Evolutionary conservation across 2,329 filamentous ascomycete genomes (phyloP), one percentile per base, ranked within the genome.

Genomic region (Ophiostoma montium): DNA sequence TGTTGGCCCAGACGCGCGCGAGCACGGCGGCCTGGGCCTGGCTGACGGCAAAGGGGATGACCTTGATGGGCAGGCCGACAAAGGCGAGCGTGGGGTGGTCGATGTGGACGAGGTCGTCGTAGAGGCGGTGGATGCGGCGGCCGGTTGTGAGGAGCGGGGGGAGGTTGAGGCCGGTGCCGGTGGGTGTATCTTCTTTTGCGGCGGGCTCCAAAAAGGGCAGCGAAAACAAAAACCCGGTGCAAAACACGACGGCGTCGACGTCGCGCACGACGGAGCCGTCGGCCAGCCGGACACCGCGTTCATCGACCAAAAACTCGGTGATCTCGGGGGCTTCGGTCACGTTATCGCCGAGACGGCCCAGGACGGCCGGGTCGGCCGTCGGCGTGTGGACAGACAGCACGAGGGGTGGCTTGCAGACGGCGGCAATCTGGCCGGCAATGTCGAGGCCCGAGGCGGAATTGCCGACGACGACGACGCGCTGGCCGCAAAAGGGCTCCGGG

Each of bases 141-240:
- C 89, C 89, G 49, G 75, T 80, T 49, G 89, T 71, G 2, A 87
- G 61, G 0, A 76, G 69, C 10, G 61, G 64, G 13, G 19, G 33
- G n/a, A 50, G 44, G 3, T 18, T 43, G 75, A 55, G 11, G 44
- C n/a, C n/a, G n/a, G n/a, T n/a, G n/a, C n/a, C n/a, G n/a, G n/a
- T n/a, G n/a, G n/a, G n/a, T n/a, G n/a, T n/a, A n/a, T 47, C 27
- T 45, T 45, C 6, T 27, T 27, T 27, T 27, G 23, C 3, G 32
- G 32, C 33, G 21, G 65, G 60, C 21, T 50, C 61, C 5, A 82
- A 61, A 59, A 95, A 95, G 0, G 88, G 87, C 51, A 84, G 84
- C 5, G 82, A 80, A 65, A 86, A 95, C 50, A 94, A 76, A 59
- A 94, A 96, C 0, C 90, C 90, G 0, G 90, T 95, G 62, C 86